These are phyloP conservation scores for Ascochyta clinopodiicola DNA, from an alignment of 2,329 filamentous ascomycete species.

Conservation along the genomic window DNA sequence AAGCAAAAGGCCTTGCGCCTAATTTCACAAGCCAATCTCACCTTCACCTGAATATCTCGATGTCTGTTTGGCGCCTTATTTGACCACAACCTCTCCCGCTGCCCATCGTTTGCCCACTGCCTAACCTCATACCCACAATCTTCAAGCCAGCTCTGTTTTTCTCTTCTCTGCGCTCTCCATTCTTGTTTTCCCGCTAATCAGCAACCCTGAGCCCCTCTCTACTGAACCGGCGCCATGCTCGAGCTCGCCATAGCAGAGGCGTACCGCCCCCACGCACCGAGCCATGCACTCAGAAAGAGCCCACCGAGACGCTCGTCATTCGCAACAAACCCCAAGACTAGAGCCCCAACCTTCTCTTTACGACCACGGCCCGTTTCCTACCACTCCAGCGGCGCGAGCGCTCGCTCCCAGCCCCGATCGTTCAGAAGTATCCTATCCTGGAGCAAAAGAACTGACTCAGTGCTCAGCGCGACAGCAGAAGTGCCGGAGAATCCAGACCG, in stretches of 20 bases:
- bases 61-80: background rate
- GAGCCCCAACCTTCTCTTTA: background rate
- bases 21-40: background rate
- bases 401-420: background rate
- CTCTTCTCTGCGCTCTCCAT: background rate
- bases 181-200: background rate
- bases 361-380: background rate
- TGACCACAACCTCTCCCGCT: background rate
- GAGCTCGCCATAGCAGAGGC: conserved; percentile 14
- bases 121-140: background rate
- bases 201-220: background rate
- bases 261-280: background rate
- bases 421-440: background rate
- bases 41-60: background rate
- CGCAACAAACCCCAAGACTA: background rate
- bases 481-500: background rate
- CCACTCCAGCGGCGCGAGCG: background rate
- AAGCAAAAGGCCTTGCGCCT: no score
- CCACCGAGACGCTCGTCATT: background rate
- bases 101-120: background rate
- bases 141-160: no score
- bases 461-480: background rate
- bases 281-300: background rate
- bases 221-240: background rate
- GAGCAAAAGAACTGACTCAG: background rate